A percentile compares a stretch with the other conserved stretches of the same genome.
These are phyloP conservation scores for Lathyrus sativus DNA, from an alignment of 306 rosid species.

Conservation along the genomic window DNA sequence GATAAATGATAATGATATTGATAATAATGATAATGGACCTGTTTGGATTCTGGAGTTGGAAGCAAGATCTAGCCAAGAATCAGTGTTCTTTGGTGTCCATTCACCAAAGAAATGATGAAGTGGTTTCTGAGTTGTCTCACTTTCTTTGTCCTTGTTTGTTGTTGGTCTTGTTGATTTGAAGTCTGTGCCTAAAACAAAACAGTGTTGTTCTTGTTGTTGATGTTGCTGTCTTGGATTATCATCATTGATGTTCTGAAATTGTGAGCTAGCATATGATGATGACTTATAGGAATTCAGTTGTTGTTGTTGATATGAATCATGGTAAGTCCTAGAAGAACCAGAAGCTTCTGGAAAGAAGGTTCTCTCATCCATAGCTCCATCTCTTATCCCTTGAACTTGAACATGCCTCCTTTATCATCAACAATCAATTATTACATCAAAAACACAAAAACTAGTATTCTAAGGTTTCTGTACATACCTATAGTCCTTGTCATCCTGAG, in stretches of 20 bases:
- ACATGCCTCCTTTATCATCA: slow-evolving; percentile 50
- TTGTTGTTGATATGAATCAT: slow-evolving; percentile 62
- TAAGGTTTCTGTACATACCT: slow-evolving; percentile 50
- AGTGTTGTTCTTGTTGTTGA: slow-evolving; percentile 48
- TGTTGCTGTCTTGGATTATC: slow-evolving; percentile 45
- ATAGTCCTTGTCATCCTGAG: slow-evolving; percentile 63
- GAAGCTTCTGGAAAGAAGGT: slow-evolving; percentile 85
- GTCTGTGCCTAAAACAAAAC: slow-evolving; percentile 87
- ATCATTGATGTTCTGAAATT: slow-evolving; percentile 52
- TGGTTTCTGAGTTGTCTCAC: slow-evolving; percentile 71
- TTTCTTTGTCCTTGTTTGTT: slow-evolving; percentile 60
- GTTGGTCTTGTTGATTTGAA: slow-evolving; percentile 67
- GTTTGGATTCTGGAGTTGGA: slow-evolving; percentile 70
- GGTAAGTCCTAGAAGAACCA: slow-evolving; percentile 53
- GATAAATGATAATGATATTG: background rate
- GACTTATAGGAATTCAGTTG: slow-evolving; percentile 58
- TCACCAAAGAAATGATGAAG: slow-evolving; percentile 96
- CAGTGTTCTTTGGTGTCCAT: slow-evolving; percentile 87
- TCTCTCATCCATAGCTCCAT: slow-evolving; percentile 64
- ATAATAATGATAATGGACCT: slow-evolving; percentile 40
- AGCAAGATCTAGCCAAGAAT: slow-evolving; percentile 97
- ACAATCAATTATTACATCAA: slow-evolving; percentile 21
- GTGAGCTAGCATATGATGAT: slow-evolving; percentile 53
- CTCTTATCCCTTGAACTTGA: slow-evolving; percentile 67
- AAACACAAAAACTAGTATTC: background rate